A percentile compares a stretch with the other conserved stretches of the same genome.
These are phyloP conservation scores for Fusarium nelsonii DNA, from an alignment of 2,329 filamentous ascomycete genomes.

Conservation along the genomic window DNA sequence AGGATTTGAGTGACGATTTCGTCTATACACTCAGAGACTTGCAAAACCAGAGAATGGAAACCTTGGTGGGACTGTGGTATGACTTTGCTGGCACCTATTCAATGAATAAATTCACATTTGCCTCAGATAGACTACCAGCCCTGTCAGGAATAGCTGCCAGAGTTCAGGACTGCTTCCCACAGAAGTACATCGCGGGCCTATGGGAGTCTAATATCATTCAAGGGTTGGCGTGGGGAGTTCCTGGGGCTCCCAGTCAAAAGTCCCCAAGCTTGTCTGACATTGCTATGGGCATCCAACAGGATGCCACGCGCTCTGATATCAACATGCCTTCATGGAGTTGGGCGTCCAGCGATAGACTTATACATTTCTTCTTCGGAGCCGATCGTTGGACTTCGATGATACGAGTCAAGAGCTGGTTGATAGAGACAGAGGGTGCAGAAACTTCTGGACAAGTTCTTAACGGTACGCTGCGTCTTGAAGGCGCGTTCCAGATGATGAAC, in stretches of 20 bases:
- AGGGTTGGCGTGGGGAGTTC: not conserved
- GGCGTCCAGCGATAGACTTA: not conserved
- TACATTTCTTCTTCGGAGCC: not conserved
- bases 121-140: conserved; percentile 1
- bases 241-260: not conserved
- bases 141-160: not conserved
- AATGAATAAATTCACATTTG: not conserved
- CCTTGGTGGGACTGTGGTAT: not conserved
- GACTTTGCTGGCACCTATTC: not conserved
- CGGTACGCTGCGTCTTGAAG: not conserved
- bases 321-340: conserved; percentile 15
- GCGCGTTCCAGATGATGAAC: not conserved
- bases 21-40: not conserved
- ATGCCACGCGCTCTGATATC: no score
- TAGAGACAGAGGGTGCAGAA: not conserved
- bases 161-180: not conserved
- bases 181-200: conserved; percentile 1
- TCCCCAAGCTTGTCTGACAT: not conserved
- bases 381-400: not conserved
- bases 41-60: accelerated
- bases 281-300: not conserved
- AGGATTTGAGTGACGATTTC: not conserved
- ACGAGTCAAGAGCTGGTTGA: not conserved
- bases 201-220: not conserved
- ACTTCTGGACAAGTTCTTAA: conserved; percentile 3